phyloP scores from a whole-genome alignment of 192 early-diverging fungal species.

The Cetraspora pellucida region DNA sequence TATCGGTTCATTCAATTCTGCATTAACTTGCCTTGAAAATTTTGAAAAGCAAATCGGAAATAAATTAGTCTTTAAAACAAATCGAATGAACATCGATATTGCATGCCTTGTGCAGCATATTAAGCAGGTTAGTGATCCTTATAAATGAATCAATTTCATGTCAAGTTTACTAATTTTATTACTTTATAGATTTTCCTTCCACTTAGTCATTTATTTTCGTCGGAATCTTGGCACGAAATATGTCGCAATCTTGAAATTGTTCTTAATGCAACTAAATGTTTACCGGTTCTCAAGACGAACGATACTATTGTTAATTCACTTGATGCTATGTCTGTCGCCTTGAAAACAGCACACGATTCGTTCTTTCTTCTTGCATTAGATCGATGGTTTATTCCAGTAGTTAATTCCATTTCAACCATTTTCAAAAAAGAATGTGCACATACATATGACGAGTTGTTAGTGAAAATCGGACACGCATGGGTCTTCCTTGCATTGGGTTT shows the following conservation, averaged over 20 bases:
- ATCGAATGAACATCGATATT: not conserved
- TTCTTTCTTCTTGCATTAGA: not conserved
- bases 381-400: constrained; percentile 16
- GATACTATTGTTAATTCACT: not conserved
- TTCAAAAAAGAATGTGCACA: too few species aligned
- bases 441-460: too few species aligned
- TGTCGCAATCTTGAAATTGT: not conserved
- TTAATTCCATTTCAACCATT: too few species aligned
- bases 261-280: not conserved
- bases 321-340: not conserved
- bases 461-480: constrained; percentile 58
- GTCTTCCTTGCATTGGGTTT: constrained; percentile 61
- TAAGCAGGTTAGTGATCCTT: constrained; percentile 4
- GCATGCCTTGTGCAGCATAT: not conserved
- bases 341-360: constrained; percentile 3
- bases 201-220: not conserved
- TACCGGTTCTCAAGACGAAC: not conserved
- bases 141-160: too few species aligned
- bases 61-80: not conserved
- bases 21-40: constrained; percentile 27
- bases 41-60: constrained; percentile 21
- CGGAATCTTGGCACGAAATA: not conserved
- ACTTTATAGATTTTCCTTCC: not conserved
- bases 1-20: constrained; percentile 33
- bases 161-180: not conserved